phyloP scores from a whole-genome alignment of 2,329 filamentous ascomycete genomes.

The Apiospora sp. region DNA sequence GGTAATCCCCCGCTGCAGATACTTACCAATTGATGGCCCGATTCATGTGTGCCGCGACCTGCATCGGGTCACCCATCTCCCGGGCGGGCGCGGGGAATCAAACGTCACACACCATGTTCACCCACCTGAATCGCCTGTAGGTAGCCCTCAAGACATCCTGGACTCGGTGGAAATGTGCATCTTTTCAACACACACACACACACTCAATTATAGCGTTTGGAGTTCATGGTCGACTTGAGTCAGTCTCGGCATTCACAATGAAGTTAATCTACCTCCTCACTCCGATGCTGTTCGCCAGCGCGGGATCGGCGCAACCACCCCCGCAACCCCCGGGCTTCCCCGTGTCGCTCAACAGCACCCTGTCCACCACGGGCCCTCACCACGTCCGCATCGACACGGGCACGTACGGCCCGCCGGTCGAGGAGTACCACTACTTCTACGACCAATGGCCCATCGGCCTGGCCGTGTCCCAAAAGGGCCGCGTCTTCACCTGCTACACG shows the following conservation, averaged over 20 bases:
- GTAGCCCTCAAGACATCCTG: no score
- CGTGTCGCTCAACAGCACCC: slow-evolving; percentile 23
- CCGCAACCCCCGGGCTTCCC: slow-evolving; percentile 8
- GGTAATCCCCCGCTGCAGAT: neutral
- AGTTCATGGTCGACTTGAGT: neutral
- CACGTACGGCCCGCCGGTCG: slow-evolving; percentile 54
- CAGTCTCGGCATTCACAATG: neutral
- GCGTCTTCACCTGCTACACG: slow-evolving; percentile 54
- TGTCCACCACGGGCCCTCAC: slow-evolving; percentile 3
- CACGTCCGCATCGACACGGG: slow-evolving; percentile 52
- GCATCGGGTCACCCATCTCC: neutral
- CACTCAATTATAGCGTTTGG: no score
- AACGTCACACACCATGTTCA: neutral
- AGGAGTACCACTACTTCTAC: slow-evolving; percentile 58
- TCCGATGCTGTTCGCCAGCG: neutral
- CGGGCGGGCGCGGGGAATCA: no score
- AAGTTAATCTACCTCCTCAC: neutral
- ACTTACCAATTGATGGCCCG: neutral
- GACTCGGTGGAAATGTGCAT: neutral
- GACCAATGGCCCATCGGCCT: slow-evolving; percentile 56
- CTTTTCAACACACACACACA: neutral
- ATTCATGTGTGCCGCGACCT: neutral
- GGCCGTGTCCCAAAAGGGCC: slow-evolving; percentile 50
- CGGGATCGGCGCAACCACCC: neutral
- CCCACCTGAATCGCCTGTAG: neutral